Base-by-base conservation (phyloP, 345 rosid genomes). In the Balakata baccata region DNA sequence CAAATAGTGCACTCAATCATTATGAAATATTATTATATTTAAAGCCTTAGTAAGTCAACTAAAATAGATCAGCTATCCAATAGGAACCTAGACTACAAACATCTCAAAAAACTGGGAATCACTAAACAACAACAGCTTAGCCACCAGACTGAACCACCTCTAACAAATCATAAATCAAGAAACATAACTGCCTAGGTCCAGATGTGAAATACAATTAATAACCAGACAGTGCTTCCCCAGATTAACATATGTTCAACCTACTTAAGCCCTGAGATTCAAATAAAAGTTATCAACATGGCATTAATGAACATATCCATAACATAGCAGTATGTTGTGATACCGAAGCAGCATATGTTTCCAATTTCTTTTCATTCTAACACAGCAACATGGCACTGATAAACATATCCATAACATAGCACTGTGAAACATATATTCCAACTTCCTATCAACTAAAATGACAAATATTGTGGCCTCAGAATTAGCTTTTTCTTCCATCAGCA, bases 181-280 rank as follows among this genome's bases (percentile, higher is more conserved):
- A 43, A 39, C 47, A 54, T 6, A 70, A 5, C n/a, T 70, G 50
- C 72, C 50, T 38, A 9, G n/a, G 37, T 52, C 50, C 61, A 69
- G 22, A 53, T 7, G 13, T 17, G 38, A 38, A 41, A 20, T 25
- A 54, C 22, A 18, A 50, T 14, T 18, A 37, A 70, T 20, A 20
- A 56, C 13, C 64, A 57, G 17, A 50, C 54, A 69, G 12, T 2
- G 2, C 39, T 11, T 37, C 16, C 10, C 54, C 41, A 58, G 11
- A 70, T 22, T 16, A 46, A 20, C 22, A 29, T 57, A 58, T 18
- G 16, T 16, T 68, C 60, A 51, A 16, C 37, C 41, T 23, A 58
- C 8, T 59, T 43, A 41, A 39, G 39, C 51, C 52, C 39, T 5
- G 1, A 57, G 39, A 2, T 43, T 43, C 9, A 43, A 10, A 7